Percentiles rank a stretch among this genome's conserved stretches.
These are phyloP conservation scores for Fusarium scirpi DNA, from an alignment of 2,329 filamentous ascomycete species.

Conservation along the genomic window DNA sequence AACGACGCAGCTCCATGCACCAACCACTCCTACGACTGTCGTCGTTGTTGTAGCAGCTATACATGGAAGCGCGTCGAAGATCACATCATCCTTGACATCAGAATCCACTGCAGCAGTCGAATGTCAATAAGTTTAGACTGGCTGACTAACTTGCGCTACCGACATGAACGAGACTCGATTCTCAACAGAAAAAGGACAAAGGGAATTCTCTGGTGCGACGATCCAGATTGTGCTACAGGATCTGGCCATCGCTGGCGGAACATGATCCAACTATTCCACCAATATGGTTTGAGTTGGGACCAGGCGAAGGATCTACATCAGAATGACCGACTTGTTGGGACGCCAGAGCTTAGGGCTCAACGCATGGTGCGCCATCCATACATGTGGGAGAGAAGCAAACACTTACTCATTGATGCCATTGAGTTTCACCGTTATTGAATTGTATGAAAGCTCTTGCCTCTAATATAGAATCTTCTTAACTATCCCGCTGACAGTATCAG, in stretches of 20 bases:
- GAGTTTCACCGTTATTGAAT: too few relatives aligned
- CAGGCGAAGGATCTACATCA: too few relatives aligned
- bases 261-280: neutral
- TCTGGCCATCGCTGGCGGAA: neutral
- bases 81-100: rapidly evolving
- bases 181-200: neutral
- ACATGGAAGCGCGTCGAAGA: neutral
- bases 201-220: neutral
- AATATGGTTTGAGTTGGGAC: neutral
- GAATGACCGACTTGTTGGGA: too few relatives aligned
- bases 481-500: neutral
- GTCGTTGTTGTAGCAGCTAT: rapidly evolving
- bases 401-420: too few relatives aligned
- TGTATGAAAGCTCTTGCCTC: neutral
- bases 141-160: neutral
- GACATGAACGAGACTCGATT: neutral
- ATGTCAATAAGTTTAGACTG: neutral
- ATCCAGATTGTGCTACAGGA: neutral
- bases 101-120: neutral
- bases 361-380: too few relatives aligned
- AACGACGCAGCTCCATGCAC: rapidly evolving
- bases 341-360: too few relatives aligned
- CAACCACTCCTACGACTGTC: neutral
- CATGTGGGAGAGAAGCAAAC: too few relatives aligned
- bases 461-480: neutral